Base-by-base conservation (phyloP, 2,329 filamentous ascomycete genomes). In the Fusarium luffae region DNA sequence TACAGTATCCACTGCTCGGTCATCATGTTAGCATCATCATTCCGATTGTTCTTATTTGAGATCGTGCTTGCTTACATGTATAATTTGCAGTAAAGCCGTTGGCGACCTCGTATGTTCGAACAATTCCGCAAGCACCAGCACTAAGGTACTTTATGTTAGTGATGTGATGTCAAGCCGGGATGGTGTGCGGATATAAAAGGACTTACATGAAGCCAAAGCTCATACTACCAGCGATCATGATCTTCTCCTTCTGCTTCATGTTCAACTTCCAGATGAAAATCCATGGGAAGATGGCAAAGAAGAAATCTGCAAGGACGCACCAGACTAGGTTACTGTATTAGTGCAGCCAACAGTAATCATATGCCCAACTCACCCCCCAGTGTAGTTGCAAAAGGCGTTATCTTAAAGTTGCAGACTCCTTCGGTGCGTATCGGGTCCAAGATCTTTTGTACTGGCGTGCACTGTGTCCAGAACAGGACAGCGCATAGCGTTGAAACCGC, bases 231-330 rank as follows among this genome's bases (percentile, higher is more conserved):
- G 79, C 77, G 7, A 84, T 77, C 18, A 79, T 77, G 8, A 83
- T 74, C 70, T 83, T 83, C 37, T 84, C 82, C 13, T 78, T 76
- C 14, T 76, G 76, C 40, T 80, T 79, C 81, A 83, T 83, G 40
- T 80, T 79, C 11, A 83, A 62, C 2, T 77, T 76, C 81, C 80
- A 82, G 19, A 83, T 77, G 18, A 83, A 75, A 7, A 81, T 72
- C 81, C 82, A 84, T 0, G 82, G 82, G 14, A 82, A 79, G 9
- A 76, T 67, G 43, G 79, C 79, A 47, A 80, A 81, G 65, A 79
- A 78, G 44, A 82, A 80, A 58, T 82, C 80, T 43, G 71, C 72
- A 1, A 78, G 42, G 18, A 77, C 71, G 13, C 66, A 72, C 46
- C 60, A 72, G 6, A 64, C 70, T 74, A 7, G 7, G 13, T 8